Evolutionary conservation across 176 grass and related monocot genomes (phyloP), one percentile per base, ranked within the genome.

Genomic region (Typha latifolia): DNA sequence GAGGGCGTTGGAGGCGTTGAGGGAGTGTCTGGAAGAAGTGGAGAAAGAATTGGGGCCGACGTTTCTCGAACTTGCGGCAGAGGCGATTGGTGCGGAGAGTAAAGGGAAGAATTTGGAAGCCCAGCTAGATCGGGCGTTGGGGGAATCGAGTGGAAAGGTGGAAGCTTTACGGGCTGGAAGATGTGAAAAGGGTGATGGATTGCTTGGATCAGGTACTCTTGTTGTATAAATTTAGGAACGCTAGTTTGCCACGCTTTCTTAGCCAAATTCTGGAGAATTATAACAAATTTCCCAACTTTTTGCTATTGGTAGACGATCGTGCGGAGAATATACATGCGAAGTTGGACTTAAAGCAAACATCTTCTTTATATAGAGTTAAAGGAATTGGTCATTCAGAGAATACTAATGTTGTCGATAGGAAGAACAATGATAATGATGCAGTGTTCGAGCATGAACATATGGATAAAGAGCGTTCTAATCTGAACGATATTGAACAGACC

Each of bases 1-100:
- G 52, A 18, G 29, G 29, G 69, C 69, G 14, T 19, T 71, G 32
- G 31, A 61, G n/a, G 69, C 69, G 4, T 26, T 71, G 20, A 47
- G n/a, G 52, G 69, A 59, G 34, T 71, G 31, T 47, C 19, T 61
- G 52, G 69, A 59, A 29, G 69, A 47, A 29, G 31, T 29, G n/a
- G 16, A n/a, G 51, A 71, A 48, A 29, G 69, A 71, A 51, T 43
- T 71, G 69, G 69, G 69, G 12, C 52, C 69, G 29, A 61, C 69
- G 69, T 71, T 71, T 61, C 69, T 61, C 37, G 69, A 61, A 10
- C 14, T 32, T 15, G 69, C 69, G 2, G 69, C 69, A 5, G 52
- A 71, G 34, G 52, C 18, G 13, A 3, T 71, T 48, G 4, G 22
- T 37, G 16, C 26, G n/a, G 13, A 18, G 27, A 31, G 43, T 32